Evolutionary conservation across 1,284 basidiomycete genomes (phyloP).

Genomic region (Athelia psychrophila): DNA sequence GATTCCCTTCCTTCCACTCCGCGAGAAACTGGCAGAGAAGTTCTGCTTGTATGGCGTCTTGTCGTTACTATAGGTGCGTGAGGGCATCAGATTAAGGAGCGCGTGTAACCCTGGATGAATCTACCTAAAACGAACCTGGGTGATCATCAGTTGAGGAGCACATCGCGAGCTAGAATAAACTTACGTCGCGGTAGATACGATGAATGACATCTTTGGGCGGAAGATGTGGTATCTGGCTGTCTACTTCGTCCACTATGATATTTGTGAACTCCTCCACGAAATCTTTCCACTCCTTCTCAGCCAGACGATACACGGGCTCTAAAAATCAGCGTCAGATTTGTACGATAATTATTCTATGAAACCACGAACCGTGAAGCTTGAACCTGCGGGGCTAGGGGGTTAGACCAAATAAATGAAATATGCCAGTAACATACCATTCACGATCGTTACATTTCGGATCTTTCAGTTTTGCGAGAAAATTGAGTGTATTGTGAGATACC

Average conservation of each 20-base stretch:
- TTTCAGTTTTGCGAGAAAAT: slow-evolving; percentile 71
- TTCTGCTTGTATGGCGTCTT: slow-evolving; percentile 90
- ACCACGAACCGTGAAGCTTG: slow-evolving; percentile 60
- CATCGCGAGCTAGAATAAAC: too few relatives aligned
- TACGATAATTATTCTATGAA: not conserved
- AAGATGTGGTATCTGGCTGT: slow-evolving; percentile 78
- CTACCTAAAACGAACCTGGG: not conserved
- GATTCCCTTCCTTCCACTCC: slow-evolving; percentile 77
- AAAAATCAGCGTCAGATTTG: slow-evolving; percentile 2
- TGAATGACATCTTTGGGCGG: slow-evolving; percentile 86
- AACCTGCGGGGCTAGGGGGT: slow-evolving; percentile 53
- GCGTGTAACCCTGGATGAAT: not conserved
- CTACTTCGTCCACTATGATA: slow-evolving; percentile 58
- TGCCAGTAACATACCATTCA: slow-evolving; percentile 60
- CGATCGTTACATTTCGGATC: slow-evolving; percentile 83
- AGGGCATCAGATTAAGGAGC: slow-evolving; percentile 34
- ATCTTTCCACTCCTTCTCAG: slow-evolving; percentile 85
- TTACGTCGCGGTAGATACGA: slow-evolving; percentile 81
- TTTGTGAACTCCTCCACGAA: slow-evolving; percentile 76
- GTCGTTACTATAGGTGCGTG: slow-evolving; percentile 91
- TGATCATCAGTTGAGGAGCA: not conserved
- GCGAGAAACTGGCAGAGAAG: slow-evolving; percentile 76
- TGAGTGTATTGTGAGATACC: slow-evolving; percentile 81
- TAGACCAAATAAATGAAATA: not conserved
- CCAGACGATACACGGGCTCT: slow-evolving; percentile 82